Conservation (phyloP, 768 basidiomycete species). For the Suillus fuscotomentosus region DNA sequence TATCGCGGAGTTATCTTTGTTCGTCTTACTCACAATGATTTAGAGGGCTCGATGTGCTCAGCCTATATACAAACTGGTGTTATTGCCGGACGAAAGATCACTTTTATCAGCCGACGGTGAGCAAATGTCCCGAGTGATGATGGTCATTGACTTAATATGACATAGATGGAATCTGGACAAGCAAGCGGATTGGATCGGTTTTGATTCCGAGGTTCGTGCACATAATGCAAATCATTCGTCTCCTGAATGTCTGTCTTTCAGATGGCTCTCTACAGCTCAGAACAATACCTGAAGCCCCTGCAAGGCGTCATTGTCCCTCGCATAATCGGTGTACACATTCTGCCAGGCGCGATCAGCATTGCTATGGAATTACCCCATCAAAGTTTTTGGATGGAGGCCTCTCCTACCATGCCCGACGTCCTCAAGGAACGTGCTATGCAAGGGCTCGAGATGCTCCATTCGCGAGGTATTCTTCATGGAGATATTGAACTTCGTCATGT, state of each 20-base stretch:
- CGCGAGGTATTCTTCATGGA: conserved; percentile 47
- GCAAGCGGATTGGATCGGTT: conserved; percentile 36
- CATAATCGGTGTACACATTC: conserved; percentile 49
- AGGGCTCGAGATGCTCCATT: conserved; percentile 49
- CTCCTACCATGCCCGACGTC: conserved; percentile 50
- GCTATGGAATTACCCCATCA: conserved; percentile 57
- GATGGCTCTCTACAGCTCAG: conserved; percentile 52
- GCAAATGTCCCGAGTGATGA: conserved; percentile 6
- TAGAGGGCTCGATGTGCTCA: conserved; percentile 36
- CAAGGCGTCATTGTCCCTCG: conserved; percentile 54
- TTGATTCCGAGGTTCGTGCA: conserved; percentile 36
- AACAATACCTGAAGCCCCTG: conserved; percentile 43
- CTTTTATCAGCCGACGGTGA: conserved; percentile 38
- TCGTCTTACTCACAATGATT: conserved; percentile 5
- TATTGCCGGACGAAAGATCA: conserved; percentile 26
- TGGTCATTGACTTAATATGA: neutral
- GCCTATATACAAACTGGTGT: conserved; percentile 36
- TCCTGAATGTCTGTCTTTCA: conserved; percentile 21
- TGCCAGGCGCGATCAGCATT: conserved; percentile 36
- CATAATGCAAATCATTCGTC: conserved; percentile 8
- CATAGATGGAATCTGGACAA: conserved; percentile 33
- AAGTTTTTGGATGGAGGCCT: conserved; percentile 63
- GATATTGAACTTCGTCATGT: conserved; percentile 50
- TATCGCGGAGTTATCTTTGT: neutral
- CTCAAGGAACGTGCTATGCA: conserved; percentile 53